Evolutionary conservation across 163 green algal species (phyloP).

Genomic region (Prototheca cutis): DNA sequence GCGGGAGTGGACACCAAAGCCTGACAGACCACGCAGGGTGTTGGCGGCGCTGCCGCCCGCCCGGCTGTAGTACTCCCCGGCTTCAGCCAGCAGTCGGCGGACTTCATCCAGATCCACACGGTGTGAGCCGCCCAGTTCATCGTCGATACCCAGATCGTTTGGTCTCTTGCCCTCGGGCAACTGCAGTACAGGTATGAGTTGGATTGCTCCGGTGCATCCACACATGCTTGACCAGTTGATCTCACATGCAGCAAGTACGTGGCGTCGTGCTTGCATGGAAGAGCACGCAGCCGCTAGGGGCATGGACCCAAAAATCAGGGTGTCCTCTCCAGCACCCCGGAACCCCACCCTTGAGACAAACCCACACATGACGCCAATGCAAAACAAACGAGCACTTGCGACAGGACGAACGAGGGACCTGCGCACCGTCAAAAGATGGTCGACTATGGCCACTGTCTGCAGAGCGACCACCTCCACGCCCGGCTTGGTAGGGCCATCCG

Average conservation of each 20-base stretch:
- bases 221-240: too few relatives aligned
- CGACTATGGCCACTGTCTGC: slow-evolving; percentile 37
- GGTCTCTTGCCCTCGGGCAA: slow-evolving; percentile 17
- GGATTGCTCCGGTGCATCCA: too few relatives aligned
- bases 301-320: too few relatives aligned
- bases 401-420: too few relatives aligned
- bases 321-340: too few relatives aligned
- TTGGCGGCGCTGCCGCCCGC: slow-evolving; percentile 45
- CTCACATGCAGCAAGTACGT: too few relatives aligned
- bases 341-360: too few relatives aligned
- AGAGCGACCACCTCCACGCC: slow-evolving; percentile 24
- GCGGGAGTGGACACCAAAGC: slow-evolving; percentile 30
- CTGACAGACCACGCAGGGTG: slow-evolving; percentile 28
- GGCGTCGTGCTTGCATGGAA: too few relatives aligned
- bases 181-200: too few relatives aligned
- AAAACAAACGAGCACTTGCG: too few relatives aligned
- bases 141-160: slow-evolving; percentile 5
- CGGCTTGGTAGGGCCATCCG: background rate
- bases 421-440: slow-evolving; percentile 29
- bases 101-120: slow-evolving; percentile 25
- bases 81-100: slow-evolving; percentile 16
- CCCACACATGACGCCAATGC: too few relatives aligned
- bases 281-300: too few relatives aligned
- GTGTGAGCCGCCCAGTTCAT: slow-evolving; percentile 21
- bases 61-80: slow-evolving; percentile 35